Base-by-base conservation (phyloP, 1,284 basidiomycete species). In the Crepidotus sp. region DNA sequence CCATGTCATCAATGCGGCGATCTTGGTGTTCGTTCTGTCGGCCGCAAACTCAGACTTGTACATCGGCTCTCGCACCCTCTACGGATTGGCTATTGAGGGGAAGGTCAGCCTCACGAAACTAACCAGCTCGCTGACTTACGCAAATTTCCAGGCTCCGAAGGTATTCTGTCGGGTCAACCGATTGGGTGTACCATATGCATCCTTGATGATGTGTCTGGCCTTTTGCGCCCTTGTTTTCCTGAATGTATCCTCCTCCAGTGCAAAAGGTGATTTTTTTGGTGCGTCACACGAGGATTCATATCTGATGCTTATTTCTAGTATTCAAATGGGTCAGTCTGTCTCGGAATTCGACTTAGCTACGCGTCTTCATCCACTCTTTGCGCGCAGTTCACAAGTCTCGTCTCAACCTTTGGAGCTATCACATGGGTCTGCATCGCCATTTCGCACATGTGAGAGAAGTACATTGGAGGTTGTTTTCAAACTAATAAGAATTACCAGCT, bases 11-110 rank as follows among this genome's bases (percentile, higher is more conserved):
- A 73, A 74, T 55, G 82, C 77, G n/a, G 74, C 70, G 21, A 80
- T 91, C 51, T 65, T 90, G 33, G 69, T 83, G 44, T 83, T 83
- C 54, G 83, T 85, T 7, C 73, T 81, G 61, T 83, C 79, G 31
- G 83, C 83, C 2, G 80, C 80, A 9, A 84, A 82, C 57, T 77
- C 77, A 1, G 80, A 83, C 63, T 57, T 87, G 24, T 90, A 84
- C 63, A 84, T 83, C 25, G 73, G 79, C 4, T 80, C 77, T 1
- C 71, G 86, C 40, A 82, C 79, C 0, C 61, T 86, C 4, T 82
- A 85, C 60, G 83, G 79, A 29, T 65, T 86, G 4, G 77, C 83
- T 2, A 57, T 79, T 31, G 76, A 83, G 57, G 74, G 79, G 7
- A 25, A 25, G 25, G 25, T 25, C 4, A 27, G 11, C 7, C 10